Conservation (phyloP, 768 basidiomycete species). For the Macrocybe gigantea region DNA sequence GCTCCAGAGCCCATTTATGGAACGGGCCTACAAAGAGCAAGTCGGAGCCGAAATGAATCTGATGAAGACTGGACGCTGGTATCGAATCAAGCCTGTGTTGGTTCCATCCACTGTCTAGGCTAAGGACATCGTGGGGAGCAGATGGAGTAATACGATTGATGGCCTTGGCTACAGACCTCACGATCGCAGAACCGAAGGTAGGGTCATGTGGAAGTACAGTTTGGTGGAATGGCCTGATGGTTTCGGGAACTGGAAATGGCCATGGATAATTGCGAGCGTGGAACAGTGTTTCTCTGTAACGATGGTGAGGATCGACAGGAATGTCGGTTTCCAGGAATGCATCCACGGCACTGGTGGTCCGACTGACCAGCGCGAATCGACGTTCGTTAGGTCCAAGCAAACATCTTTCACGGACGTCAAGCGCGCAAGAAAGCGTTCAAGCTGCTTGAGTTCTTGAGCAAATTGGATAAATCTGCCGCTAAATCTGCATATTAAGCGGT, state of each 20-base stretch:
- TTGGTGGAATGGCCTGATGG: too few species aligned
- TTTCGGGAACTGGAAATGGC: slow-evolving; percentile 6
- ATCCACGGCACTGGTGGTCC: slow-evolving; percentile 11
- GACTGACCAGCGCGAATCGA: slow-evolving; percentile 16
- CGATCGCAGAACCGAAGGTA: too few species aligned
- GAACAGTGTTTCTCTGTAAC: slow-evolving; percentile 10
- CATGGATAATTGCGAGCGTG: slow-evolving; percentile 12
- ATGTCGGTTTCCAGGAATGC: slow-evolving; percentile 10
- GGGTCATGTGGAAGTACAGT: too few species aligned
- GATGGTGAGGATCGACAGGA: slow-evolving; percentile 10
- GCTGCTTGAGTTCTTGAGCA: slow-evolving; percentile 9
- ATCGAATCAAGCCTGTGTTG: too few species aligned
- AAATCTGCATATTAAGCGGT: slow-evolving; percentile 14
- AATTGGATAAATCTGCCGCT: slow-evolving; percentile 11
- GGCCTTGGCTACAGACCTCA: too few species aligned
- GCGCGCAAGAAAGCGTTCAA: slow-evolving; percentile 11
- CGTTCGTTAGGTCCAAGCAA: slow-evolving; percentile 12
- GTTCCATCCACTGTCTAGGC: too few species aligned
- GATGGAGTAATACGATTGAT: too few species aligned
- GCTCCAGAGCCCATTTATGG: slow-evolving; percentile 16
- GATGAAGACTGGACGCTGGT: too few species aligned
- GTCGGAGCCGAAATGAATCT: slow-evolving; percentile 12
- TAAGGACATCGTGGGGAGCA: too few species aligned
- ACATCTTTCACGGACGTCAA: slow-evolving; percentile 8
- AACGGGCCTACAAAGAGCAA: slow-evolving; percentile 15